Conservation (phyloP, 495 filamentous ascomycete species). For the Lasiosphaeriaceae sp. region DNA sequence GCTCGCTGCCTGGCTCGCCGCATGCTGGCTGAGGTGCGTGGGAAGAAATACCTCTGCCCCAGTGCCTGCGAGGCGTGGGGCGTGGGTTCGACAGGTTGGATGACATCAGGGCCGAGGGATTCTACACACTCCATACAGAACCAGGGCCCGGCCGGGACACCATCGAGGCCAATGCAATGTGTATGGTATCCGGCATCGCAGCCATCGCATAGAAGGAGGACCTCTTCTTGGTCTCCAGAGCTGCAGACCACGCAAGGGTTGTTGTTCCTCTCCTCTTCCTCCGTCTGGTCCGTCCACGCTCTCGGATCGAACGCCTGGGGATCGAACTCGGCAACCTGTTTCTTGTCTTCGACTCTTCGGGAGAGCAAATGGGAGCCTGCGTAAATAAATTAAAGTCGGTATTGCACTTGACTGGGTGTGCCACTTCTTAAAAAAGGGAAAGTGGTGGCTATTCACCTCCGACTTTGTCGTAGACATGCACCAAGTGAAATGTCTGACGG, state of each 20-base stretch:
- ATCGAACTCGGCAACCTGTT: constrained; percentile 86
- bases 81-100: constrained; percentile 6
- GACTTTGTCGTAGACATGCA: constrained; percentile 71
- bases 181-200: constrained; percentile 84
- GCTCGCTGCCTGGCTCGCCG: constrained; percentile 44
- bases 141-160: constrained; percentile 71
- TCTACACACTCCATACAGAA: constrained; percentile 75
- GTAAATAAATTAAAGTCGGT: background rate
- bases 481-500: constrained; percentile 82
- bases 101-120: constrained; percentile 43
- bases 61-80: background rate
- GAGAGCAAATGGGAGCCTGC: constrained; percentile 71
- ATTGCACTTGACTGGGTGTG: background rate
- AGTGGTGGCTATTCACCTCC: constrained; percentile 58
- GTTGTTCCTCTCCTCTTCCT: constrained; percentile 60
- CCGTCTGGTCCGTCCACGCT: constrained; percentile 68
- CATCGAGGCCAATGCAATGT: constrained; percentile 76
- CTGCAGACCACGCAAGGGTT: constrained; percentile 80
- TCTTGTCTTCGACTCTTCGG: constrained; percentile 82
- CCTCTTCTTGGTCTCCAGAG: constrained; percentile 67
- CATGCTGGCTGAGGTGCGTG: constrained; percentile 48
- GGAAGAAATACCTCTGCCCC: constrained; percentile 30
- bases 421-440: background rate
- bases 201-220: constrained; percentile 79
- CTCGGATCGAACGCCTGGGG: constrained; percentile 38